Conservation (phyloP, 441 rosid species). For the Populus hybrid region DNA sequence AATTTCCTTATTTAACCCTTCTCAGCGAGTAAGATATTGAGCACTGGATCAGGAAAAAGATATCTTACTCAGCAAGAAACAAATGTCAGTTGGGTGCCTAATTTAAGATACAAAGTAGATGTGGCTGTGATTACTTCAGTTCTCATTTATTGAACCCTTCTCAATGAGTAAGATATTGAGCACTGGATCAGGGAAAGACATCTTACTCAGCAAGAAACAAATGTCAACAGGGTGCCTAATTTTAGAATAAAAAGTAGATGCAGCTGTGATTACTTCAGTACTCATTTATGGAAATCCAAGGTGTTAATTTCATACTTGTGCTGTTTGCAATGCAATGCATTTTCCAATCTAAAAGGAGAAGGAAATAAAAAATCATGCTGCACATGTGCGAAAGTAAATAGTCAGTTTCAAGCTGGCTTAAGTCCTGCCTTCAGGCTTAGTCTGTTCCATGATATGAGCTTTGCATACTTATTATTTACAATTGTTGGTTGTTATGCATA, state of each 20-base stretch:
- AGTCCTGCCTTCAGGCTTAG: not conserved
- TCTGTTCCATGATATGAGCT: not conserved
- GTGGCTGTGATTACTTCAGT: not conserved
- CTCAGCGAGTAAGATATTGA: not conserved
- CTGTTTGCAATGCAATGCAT: not conserved
- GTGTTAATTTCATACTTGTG: not conserved
- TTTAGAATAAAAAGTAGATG: too few relatives aligned
- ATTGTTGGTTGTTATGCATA: constrained; percentile 14
- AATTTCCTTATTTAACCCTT: too few relatives aligned
- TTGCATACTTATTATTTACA: constrained; percentile 1
- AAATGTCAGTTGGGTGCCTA: not conserved
- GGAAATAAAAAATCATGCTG: not conserved
- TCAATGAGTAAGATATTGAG: not conserved
- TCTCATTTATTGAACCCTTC: too few relatives aligned
- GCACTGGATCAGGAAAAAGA: not conserved
- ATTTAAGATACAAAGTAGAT: not conserved
- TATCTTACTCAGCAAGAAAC: not conserved
- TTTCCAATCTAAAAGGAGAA: not conserved
- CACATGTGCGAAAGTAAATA: not conserved
- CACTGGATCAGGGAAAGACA: too few relatives aligned
- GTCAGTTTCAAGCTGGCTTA: not conserved
- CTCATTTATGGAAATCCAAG: not conserved
- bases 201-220: too few relatives aligned
- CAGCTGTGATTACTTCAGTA: not conserved
- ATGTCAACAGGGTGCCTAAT: too few relatives aligned